Base-by-base conservation (phyloP, 1,284 basidiomycete species). In the Sutorius eximius region DNA sequence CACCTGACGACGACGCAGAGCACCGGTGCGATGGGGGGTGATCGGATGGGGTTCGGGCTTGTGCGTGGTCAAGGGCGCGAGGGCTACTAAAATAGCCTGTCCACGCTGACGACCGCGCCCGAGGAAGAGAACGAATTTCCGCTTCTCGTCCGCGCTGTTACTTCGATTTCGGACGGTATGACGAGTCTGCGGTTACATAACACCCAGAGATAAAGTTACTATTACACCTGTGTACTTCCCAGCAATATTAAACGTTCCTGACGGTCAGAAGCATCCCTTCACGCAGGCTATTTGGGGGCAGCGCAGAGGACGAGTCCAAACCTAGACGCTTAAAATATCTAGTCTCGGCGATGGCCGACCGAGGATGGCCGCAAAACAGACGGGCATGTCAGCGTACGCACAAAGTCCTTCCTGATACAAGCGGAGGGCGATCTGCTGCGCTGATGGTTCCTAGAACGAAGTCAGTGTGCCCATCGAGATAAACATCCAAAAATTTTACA, bases 391-490 rank as follows among this genome's bases (percentile, higher is more conserved):
- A 34, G 12, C 44, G 36, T 42, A 8, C 30, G 42, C 20, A 5
- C 33, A 48, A 29, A 38, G n/a, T 5, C 16, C 37, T 56, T 55
- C 37, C 29, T 43, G 48, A 45, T 42, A 20, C 12, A 11, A 44
- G n/a, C 51, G 42, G 33, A 29, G 53, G 56, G 46, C 51, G 55
- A 68, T 58, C 49, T 40, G 51, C 55, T 50, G 51, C 42, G 29
- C 15, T 55, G 64, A 68, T 58, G 54, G 64, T 65, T 48, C 64
- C 63, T 64, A 52, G 42, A 36, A 12, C 32, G 56, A 63, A 67
- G 56, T 49, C 42, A 32, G 44, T 11, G 43, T 12, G 41, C 20
- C 41, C 54, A 65, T 57, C 53, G 54, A 59, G 54, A 65, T 61
- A 55, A 55, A 56, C 48, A 49, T 53, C 43, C 51, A 52, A 57